These are phyloP conservation scores for Zostera marina DNA, from an alignment of 116 monocot species.

Conservation along the genomic window DNA sequence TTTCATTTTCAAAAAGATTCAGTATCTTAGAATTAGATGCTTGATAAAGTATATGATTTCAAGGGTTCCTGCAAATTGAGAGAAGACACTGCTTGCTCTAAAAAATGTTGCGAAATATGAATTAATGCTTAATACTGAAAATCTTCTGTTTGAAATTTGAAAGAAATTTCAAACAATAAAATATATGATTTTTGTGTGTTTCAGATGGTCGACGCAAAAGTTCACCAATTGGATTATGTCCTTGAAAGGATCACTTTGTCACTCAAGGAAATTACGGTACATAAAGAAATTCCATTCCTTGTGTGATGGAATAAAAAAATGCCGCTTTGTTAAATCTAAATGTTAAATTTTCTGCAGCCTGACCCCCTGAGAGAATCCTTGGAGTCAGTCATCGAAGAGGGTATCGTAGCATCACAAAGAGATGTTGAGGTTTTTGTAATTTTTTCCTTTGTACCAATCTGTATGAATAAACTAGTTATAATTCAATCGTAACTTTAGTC, in stretches of 20 bases:
- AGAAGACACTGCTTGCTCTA: no score
- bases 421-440: conserved; percentile 43
- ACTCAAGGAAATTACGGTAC: conserved; percentile 72
- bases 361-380: conserved; percentile 55
- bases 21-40: no score
- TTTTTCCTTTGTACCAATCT: background rate
- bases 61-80: no score
- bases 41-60: no score
- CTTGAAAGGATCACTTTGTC: conserved; percentile 69
- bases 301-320: background rate
- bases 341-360: conserved; percentile 33
- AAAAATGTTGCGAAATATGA: background rate
- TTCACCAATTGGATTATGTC: conserved; percentile 68
- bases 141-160: background rate
- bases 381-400: conserved; percentile 61
- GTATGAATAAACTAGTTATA: background rate
- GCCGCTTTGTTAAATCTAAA: background rate
- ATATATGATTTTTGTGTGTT: background rate
- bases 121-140: background rate
- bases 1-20: no score
- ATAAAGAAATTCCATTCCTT: background rate
- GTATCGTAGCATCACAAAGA: conserved; percentile 34
- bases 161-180: background rate
- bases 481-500: background rate
- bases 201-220: conserved; percentile 58